A percentile compares a stretch with the other conserved stretches of the same genome.
These are phyloP conservation scores for Leersia perrieri DNA, from an alignment of 176 grass and related monocot species.

Conservation along the genomic window DNA sequence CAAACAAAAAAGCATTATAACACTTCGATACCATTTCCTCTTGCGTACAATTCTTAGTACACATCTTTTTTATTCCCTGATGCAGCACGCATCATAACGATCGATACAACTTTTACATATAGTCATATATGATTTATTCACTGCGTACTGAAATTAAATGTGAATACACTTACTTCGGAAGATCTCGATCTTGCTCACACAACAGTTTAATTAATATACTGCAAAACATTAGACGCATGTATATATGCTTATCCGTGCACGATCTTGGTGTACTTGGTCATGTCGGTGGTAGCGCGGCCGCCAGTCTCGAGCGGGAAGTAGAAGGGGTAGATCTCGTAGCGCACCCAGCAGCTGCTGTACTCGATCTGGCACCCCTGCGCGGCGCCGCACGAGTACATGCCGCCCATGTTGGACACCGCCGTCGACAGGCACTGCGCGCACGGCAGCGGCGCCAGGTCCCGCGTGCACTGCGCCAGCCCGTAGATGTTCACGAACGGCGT, in stretches of 20 bases:
- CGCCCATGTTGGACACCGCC: constrained; percentile 44
- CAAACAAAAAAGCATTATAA: no score
- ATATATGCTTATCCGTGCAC: constrained; percentile 1
- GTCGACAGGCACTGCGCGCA: constrained; percentile 61
- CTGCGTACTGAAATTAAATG: no score
- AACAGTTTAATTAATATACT: no score
- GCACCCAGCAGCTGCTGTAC: constrained; percentile 66
- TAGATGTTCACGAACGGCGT: constrained; percentile 57
- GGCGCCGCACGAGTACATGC: constrained; percentile 43
- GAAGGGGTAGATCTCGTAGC: constrained; percentile 76
- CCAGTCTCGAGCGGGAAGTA: constrained; percentile 50
- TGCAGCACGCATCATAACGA: no score
- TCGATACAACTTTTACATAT: no score
- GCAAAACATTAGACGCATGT: no score
- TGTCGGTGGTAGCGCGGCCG: constrained; percentile 10
- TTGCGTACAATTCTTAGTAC: no score
- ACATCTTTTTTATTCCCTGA: no score
- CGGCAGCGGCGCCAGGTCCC: constrained; percentile 33
- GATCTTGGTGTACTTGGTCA: constrained; percentile 50
- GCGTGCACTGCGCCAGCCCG: constrained; percentile 67
- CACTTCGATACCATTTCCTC: no score
- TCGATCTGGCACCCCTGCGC: constrained; percentile 57
- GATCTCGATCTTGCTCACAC: not conserved
- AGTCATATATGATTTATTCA: no score
- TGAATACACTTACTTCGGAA: not conserved